These are phyloP conservation scores for Heliamphora pulchella DNA, from an alignment of 179 eudicot genomes.

Conservation along the genomic window DNA sequence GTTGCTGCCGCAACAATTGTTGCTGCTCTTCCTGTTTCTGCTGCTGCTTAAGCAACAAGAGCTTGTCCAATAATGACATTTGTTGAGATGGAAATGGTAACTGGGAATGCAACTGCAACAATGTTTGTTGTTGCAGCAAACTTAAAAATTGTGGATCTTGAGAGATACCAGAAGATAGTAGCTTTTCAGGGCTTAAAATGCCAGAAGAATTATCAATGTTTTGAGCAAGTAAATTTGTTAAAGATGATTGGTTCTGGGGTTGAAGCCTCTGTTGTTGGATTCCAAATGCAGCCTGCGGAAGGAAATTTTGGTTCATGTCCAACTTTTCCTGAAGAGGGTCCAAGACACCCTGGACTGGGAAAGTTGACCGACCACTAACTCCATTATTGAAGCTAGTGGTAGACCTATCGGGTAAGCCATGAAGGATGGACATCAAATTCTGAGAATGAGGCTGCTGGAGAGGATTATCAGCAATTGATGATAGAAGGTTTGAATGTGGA, in stretches of 20 bases:
- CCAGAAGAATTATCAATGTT: slow-evolving; percentile 41
- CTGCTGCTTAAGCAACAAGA: slow-evolving; percentile 75
- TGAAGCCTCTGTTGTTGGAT: slow-evolving; percentile 62
- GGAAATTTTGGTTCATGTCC: slow-evolving; percentile 46
- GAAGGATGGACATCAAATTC: slow-evolving; percentile 56
- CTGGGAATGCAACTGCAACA: slow-evolving; percentile 70
- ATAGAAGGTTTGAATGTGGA: slow-evolving; percentile 39
- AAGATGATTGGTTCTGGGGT: slow-evolving; percentile 48
- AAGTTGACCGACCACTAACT: slow-evolving; percentile 52
- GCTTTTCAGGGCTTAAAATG: slow-evolving; percentile 45
- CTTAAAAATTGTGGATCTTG: slow-evolving; percentile 74
- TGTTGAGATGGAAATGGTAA: slow-evolving; percentile 49
- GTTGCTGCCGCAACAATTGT: slow-evolving; percentile 62
- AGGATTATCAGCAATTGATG: slow-evolving; percentile 44
- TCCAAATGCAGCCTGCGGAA: slow-evolving; percentile 50
- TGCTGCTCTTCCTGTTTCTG: slow-evolving; percentile 85
- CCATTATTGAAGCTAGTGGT: slow-evolving; percentile 40
- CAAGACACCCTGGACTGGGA: slow-evolving; percentile 47
- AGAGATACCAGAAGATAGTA: slow-evolving; percentile 56
- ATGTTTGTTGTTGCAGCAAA: slow-evolving; percentile 77
- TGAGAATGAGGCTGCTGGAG: slow-evolving; percentile 45
- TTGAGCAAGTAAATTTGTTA: slow-evolving; percentile 44
- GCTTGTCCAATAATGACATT: slow-evolving; percentile 57
- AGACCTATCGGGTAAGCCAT: slow-evolving; percentile 62
- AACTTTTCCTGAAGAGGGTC: slow-evolving; percentile 54